Evolutionary conservation across 192 early-diverging fungal species (phyloP).

Genomic region (Coemansia sp.): DNA sequence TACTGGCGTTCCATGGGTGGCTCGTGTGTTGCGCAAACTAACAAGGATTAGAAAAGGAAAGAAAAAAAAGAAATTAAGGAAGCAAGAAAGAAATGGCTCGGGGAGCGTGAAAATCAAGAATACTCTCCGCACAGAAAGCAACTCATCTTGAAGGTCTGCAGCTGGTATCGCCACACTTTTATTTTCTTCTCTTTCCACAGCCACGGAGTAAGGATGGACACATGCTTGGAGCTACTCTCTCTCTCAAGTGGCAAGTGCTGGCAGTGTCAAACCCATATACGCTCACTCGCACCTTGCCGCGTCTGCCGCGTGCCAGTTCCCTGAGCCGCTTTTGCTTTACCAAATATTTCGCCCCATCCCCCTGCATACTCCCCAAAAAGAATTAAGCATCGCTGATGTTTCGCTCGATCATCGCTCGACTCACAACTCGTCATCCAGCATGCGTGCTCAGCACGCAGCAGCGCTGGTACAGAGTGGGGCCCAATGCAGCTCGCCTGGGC

Average conservation of each 20-base stretch:
- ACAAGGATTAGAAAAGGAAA: not conserved
- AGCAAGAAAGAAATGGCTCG: not conserved
- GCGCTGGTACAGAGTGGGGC: slow-evolving; percentile 40
- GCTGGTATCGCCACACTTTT: not conserved
- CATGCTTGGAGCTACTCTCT: too few relatives aligned
- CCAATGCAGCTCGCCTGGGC: slow-evolving; percentile 58
- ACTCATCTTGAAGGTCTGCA: not conserved
- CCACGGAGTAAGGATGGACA: not conserved
- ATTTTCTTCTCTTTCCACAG: not conserved
- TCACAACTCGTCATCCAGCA: not conserved
- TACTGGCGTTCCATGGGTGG: slow-evolving; percentile 4
- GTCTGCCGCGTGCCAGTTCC: not conserved
- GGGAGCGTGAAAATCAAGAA: not conserved
- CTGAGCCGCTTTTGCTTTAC: not conserved
- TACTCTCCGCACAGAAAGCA: not conserved
- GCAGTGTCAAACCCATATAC: not conserved
- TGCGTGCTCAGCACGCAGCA: not conserved
- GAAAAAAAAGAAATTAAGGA: not conserved
- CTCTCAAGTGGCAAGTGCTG: not conserved
- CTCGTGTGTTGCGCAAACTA: not conserved
- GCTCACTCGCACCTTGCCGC: not conserved
- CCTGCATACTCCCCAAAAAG: not conserved
- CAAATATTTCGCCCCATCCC: not conserved
- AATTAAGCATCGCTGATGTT: not conserved
- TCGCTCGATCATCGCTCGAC: not conserved